Conservation (phyloP, 257 asterid genomes). For the Solanum megistacrolobum region DNA sequence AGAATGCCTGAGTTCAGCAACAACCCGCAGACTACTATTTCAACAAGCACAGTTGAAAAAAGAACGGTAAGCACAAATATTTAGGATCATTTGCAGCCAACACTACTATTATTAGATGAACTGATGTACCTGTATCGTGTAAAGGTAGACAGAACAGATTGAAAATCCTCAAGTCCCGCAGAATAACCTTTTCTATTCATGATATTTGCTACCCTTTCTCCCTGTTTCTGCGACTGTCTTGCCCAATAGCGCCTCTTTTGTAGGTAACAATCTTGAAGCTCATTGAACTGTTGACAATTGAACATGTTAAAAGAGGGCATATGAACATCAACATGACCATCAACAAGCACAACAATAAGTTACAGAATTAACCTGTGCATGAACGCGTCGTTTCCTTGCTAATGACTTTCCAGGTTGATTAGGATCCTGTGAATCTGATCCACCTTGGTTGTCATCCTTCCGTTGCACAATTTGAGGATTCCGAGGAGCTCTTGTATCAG, state of each 20-base stretch:
- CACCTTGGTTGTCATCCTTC: slow-evolving; percentile 35
- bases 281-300: slow-evolving; percentile 45
- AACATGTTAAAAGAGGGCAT: neutral
- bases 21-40: slow-evolving; percentile 63
- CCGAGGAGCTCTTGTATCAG: slow-evolving; percentile 43
- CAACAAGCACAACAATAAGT: neutral
- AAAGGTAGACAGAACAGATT: slow-evolving; percentile 46
- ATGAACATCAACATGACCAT: neutral
- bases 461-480: slow-evolving; percentile 29
- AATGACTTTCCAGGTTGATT: slow-evolving; percentile 47
- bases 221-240: slow-evolving; percentile 31
- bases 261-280: slow-evolving; percentile 76
- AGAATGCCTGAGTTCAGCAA: slow-evolving; percentile 77
- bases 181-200: slow-evolving; percentile 42
- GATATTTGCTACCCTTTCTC: slow-evolving; percentile 23
- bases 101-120: neutral
- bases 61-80: neutral
- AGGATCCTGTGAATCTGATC: slow-evolving; percentile 45
- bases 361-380: slow-evolving; percentile 52
- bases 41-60: neutral
- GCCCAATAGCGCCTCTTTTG: slow-evolving; percentile 61
- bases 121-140: slow-evolving; percentile 59
- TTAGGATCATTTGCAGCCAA: neutral
- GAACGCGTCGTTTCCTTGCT: slow-evolving; percentile 67
- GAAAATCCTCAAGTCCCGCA: slow-evolving; percentile 72